Conservation (phyloP, 2,329 filamentous ascomycete species). For the Fusarium kyushuense region DNA sequence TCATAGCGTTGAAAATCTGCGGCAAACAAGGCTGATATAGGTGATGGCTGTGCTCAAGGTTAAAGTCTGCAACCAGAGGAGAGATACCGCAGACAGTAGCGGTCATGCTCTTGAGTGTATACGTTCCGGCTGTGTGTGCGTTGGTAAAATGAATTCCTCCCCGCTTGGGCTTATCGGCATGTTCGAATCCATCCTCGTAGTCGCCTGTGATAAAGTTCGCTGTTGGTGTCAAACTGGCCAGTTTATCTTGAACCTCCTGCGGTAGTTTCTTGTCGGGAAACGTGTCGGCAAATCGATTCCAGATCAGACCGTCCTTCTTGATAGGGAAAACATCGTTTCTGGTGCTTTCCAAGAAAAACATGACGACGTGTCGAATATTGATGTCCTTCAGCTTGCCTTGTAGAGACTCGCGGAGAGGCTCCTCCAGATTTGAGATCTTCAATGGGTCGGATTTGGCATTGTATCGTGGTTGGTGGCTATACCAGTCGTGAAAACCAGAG, state of each 20-base stretch:
- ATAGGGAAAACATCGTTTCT: conserved; percentile 60
- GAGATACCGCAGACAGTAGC: conserved; percentile 58
- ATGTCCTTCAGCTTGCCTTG: conserved; percentile 47
- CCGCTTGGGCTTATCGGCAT: conserved; percentile 36
- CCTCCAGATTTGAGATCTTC: conserved; percentile 56
- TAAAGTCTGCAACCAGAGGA: conserved; percentile 58
- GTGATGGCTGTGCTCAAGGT: conserved; percentile 56
- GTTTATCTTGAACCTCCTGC: conserved; percentile 45
- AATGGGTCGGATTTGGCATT: conserved; percentile 54
- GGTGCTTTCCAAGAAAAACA: conserved; percentile 61
- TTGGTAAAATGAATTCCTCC: conserved; percentile 58
- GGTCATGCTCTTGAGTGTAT: conserved; percentile 58
- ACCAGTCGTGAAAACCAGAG: conserved; percentile 48
- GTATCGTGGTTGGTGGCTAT: conserved; percentile 49
- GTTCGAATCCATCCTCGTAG: conserved; percentile 52
- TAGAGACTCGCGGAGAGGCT: conserved; percentile 49
- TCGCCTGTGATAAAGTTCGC: conserved; percentile 54
- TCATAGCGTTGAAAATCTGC: conserved; percentile 54
- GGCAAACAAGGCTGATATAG: conserved; percentile 61
- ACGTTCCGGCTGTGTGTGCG: conserved; percentile 57
- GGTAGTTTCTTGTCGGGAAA: conserved; percentile 52
- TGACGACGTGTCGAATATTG: conserved; percentile 58
- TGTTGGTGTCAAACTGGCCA: conserved; percentile 49
- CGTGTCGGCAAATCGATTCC: conserved; percentile 51
- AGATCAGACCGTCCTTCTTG: conserved; percentile 56